Base-by-base conservation (phyloP, 1,284 basidiomycete genomes). In the Papiliotrema flavescens region DNA sequence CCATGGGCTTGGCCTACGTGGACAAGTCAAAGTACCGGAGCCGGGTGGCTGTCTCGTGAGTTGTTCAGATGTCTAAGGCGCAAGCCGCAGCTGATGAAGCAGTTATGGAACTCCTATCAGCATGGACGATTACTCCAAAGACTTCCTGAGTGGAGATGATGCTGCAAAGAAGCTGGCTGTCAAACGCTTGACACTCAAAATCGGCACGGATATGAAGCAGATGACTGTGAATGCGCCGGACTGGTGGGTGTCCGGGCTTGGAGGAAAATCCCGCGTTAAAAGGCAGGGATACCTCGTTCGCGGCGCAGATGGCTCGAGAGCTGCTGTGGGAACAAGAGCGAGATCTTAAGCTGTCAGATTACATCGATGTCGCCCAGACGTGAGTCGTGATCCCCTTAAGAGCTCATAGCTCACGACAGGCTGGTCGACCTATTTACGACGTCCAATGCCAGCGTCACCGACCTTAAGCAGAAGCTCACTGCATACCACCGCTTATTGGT, bases 11-110 rank as follows among this genome's bases (percentile, higher is more conserved):
- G 61, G 90, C 90, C 5, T 98, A 96, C 74, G 91, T 90, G 49
- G 87, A 97, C 77, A 98, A 98, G 78, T 85, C 87, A 47, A 92
- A 93, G 77, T 98, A 97, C 73, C 82, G 94, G 52, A 91, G 89
- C 67, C 79, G 77, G 3, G 81, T 80, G 0, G 72, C 79, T 17
- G 76, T 82, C 53, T 73, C 78, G 79, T 80, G 55, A 64, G 79
- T 74, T 32, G 7, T 26, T 2, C 19, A 1, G 35, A 35, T 46
- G 28, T 41, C 23, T 22, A 17, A 24, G 3, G 15, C 39, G 17
- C 14, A 26, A 14, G 23, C n/a, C 19, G 9, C 5, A 43, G 61
- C 54, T 63, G 50, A 63, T 28, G 1, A 37, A 35, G 13, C 54
- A 94, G 90, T 70, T 96, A 89, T 71, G 89, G 90, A 13, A 79